Conservation (phyloP, 1,284 basidiomycete genomes). For the Gomphus bonarii region DNA sequence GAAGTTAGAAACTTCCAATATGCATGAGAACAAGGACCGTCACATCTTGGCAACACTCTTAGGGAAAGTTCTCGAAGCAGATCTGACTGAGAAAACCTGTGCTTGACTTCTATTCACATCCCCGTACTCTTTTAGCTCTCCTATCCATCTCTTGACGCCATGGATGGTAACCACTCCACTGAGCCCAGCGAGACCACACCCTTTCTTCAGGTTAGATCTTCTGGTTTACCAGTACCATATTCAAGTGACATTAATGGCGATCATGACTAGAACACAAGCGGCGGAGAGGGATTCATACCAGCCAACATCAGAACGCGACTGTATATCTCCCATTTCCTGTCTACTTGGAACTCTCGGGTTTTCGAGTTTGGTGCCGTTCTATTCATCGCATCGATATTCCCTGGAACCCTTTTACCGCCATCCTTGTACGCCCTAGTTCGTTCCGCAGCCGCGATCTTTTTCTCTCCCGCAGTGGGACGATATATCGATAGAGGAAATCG, state of each 20-base stretch:
- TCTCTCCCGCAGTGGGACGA: slow-evolving; percentile 17
- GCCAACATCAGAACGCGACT: not conserved
- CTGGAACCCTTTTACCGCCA: slow-evolving; percentile 17
- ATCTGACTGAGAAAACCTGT: too few relatives aligned
- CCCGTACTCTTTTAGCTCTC: too few relatives aligned
- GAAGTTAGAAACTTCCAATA: too few relatives aligned
- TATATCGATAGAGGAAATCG: slow-evolving; percentile 17
- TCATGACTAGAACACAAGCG: not conserved
- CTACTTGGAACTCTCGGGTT: slow-evolving; percentile 16
- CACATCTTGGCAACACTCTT: too few relatives aligned
- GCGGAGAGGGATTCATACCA: not conserved
- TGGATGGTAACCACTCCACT: too few relatives aligned
- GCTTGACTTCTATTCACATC: too few relatives aligned
- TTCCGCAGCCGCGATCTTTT: slow-evolving; percentile 14
- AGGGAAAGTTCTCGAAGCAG: too few relatives aligned
- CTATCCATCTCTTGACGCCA: too few relatives aligned
- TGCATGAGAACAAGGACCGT: too few relatives aligned
- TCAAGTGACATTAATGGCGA: not conserved
- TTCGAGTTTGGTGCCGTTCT: slow-evolving; percentile 17
- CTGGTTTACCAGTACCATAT: too few relatives aligned
- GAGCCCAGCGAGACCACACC: too few relatives aligned
- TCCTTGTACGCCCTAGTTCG: slow-evolving; percentile 18
- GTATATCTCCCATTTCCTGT: slow-evolving; percentile 17
- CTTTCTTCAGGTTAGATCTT: too few relatives aligned
- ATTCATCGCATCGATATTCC: slow-evolving; percentile 18